These are phyloP conservation scores for Clavariopsis aquatica DNA, from an alignment of 495 filamentous ascomycete species.

Conservation along the genomic window DNA sequence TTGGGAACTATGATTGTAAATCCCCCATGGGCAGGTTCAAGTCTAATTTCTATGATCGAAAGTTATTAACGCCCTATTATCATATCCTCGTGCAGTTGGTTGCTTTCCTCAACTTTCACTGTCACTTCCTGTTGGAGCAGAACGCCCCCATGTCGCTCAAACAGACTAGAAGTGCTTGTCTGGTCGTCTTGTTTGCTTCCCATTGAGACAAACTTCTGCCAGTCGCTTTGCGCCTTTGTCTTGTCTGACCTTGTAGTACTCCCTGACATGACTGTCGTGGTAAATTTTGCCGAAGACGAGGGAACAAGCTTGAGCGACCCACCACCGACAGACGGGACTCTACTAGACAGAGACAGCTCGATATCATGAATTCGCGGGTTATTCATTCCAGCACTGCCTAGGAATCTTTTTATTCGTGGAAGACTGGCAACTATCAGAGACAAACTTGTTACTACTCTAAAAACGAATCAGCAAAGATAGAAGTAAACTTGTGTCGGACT, in stretches of 20 bases:
- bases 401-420: slow-evolving; percentile 15
- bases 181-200: slow-evolving; percentile 17
- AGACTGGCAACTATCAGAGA: slow-evolving; percentile 16
- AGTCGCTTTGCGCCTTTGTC: slow-evolving; percentile 2
- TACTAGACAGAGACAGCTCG: not conserved
- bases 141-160: slow-evolving; percentile 9
- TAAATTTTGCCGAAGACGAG: not conserved
- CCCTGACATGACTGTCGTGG: slow-evolving; percentile 9
- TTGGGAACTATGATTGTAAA: not conserved
- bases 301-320: slow-evolving; percentile 15
- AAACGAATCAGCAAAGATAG: not conserved
- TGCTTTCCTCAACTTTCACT: slow-evolving; percentile 12
- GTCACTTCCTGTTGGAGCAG: slow-evolving; percentile 25
- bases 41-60: not conserved
- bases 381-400: not conserved
- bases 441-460: slow-evolving; percentile 8
- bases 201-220: slow-evolving; percentile 18
- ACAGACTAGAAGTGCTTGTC: slow-evolving; percentile 20
- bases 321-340: not conserved
- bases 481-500: not conserved
- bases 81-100: not conserved
- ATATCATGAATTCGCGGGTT: not conserved
- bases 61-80: not conserved
- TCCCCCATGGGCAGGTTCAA: not conserved
- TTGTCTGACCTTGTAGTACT: slow-evolving; percentile 7